Percentiles rank a stretch among this genome's conserved stretches.
Evolutionary conservation across 2,329 filamentous ascomycete species (phyloP).

Genomic region (Xylariaceae sp.): DNA sequence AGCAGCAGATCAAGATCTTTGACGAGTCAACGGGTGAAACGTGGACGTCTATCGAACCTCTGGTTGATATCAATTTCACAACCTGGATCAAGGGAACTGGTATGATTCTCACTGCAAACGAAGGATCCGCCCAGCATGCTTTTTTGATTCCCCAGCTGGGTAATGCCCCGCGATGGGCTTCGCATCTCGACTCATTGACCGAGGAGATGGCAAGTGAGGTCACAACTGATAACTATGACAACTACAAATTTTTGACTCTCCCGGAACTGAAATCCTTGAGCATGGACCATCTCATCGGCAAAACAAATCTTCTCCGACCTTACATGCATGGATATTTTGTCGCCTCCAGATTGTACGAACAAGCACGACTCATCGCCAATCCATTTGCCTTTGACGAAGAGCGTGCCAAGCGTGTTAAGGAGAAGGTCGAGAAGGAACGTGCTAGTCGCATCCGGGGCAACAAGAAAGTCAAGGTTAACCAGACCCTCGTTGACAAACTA

Average conservation of each 20-base stretch:
- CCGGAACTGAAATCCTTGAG: conserved; percentile 82
- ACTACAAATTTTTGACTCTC: conserved; percentile 95
- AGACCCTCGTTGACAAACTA: conserved; percentile 70
- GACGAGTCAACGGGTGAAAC: conserved; percentile 76
- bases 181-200: conserved; percentile 94
- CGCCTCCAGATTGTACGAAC: conserved; percentile 89
- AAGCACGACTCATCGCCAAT: conserved; percentile 87
- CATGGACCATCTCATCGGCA: conserved; percentile 83
- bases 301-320: conserved; percentile 81
- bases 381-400: conserved; percentile 94
- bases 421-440: conserved; percentile 96
- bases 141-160: conserved; percentile 95
- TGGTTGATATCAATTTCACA: conserved; percentile 91
- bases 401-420: conserved; percentile 82
- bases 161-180: conserved; percentile 90
- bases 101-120: conserved; percentile 88
- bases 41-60: conserved; percentile 93
- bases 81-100: conserved; percentile 89
- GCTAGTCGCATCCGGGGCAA: conserved; percentile 88
- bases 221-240: conserved; percentile 85
- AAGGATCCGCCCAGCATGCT: conserved; percentile 89
- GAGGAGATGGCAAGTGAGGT: conserved; percentile 94
- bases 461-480: conserved; percentile 98
- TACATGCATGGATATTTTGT: conserved; percentile 99
- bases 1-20: conserved; percentile 96